These are phyloP conservation scores for Eragrostis tef DNA, from an alignment of 202 grass and related monocot species.

Conservation along the genomic window DNA sequence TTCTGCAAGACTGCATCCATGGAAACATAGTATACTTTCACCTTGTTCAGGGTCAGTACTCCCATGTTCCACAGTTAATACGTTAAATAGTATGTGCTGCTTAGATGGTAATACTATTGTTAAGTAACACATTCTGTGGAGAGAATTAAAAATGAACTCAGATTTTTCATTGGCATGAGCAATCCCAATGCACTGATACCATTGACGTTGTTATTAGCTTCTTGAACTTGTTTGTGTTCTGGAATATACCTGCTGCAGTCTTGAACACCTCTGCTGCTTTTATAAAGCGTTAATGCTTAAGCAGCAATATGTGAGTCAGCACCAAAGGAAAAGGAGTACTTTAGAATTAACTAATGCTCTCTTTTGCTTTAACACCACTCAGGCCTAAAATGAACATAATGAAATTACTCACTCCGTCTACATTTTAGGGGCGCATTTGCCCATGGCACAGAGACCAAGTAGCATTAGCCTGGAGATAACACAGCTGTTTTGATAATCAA, in stretches of 20 bases:
- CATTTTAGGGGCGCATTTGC: too few relatives aligned
- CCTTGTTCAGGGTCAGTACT: background rate
- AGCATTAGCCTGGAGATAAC: too few relatives aligned
- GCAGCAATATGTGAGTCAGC: conserved; percentile 6
- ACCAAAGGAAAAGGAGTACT: background rate
- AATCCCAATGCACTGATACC: background rate
- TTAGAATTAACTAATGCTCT: conserved; percentile 21
- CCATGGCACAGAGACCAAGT: too few relatives aligned
- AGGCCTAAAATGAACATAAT: conserved; percentile 3
- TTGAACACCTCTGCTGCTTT: background rate
- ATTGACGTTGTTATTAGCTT: conserved; percentile 6
- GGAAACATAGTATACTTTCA: background rate
- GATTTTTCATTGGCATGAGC: background rate
- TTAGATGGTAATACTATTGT: conserved; percentile 3
- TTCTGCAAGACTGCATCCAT: conserved; percentile 12
- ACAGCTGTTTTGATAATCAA: too few relatives aligned
- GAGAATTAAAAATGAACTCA: conserved; percentile 5
- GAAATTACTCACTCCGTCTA: too few relatives aligned
- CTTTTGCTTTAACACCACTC: conserved; percentile 17
- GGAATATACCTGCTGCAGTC: background rate
- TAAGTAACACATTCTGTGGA: conserved; percentile 1
- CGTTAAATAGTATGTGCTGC: background rate
- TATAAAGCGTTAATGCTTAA: conserved; percentile 6
- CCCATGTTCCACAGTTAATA: background rate
- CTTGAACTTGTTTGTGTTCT: conserved; percentile 23